These are phyloP conservation scores for Pichia sp. DNA, from an alignment of 1,139 yeast genomes.

Conservation along the genomic window DNA sequence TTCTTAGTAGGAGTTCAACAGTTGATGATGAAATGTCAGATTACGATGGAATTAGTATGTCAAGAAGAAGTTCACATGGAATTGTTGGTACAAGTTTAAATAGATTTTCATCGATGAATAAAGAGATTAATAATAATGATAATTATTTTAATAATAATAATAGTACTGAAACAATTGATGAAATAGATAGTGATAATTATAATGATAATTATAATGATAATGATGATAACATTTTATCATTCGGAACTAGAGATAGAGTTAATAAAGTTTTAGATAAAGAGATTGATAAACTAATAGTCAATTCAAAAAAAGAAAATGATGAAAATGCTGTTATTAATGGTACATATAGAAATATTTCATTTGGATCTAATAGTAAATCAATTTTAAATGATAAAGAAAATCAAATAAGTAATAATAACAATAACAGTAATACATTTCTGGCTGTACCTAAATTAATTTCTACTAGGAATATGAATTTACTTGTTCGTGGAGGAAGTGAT, in stretches of 20 bases:
- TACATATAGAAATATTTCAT: conserved; percentile 15
- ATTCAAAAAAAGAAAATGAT: neutral
- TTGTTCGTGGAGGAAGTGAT: conserved; percentile 8
- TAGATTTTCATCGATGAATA: no score
- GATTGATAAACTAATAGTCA: neutral
- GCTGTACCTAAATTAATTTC: conserved; percentile 13
- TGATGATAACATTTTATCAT: conserved; percentile 10
- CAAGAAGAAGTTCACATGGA: conserved; percentile 6
- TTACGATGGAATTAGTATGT: conserved; percentile 11
- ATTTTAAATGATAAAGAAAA: neutral
- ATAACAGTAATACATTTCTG: neutral
- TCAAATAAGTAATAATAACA: neutral
- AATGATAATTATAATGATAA: neutral
- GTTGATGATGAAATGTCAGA: conserved; percentile 6
- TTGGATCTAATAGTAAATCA: conserved; percentile 7
- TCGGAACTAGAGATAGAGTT: conserved; percentile 8
- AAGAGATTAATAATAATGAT: neutral
- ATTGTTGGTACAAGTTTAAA: neutral
- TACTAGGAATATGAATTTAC: conserved; percentile 9
- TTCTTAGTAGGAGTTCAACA: conserved; percentile 2
- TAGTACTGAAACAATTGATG: neutral
- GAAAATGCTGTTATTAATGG: conserved; percentile 15
- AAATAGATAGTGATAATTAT: neutral
- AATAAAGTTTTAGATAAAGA: neutral
- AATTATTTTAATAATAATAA: neutral